Base-by-base conservation (phyloP, 148 eudicot species). In the Fagopyrum homotropicum region DNA sequence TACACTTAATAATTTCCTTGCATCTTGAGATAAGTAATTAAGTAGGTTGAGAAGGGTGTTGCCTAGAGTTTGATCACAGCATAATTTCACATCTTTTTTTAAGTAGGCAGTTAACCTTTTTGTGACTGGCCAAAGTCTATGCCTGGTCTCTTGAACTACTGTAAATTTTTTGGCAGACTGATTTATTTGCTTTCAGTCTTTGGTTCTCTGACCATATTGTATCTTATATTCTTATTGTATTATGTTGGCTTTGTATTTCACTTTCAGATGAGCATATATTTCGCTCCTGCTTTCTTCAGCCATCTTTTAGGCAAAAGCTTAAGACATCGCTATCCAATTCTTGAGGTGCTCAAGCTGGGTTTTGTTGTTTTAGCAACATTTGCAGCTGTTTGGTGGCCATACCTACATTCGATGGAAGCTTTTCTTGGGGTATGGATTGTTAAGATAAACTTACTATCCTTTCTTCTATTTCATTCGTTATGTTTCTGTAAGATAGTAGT, bases 201-300 rank as follows among this genome's bases (percentile, higher is more conserved):
- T 63, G 45, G 45, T 63, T 63, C 40, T 5, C 10, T 9, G 57
- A 9, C 30, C 59, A 4, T 59, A 6, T 79, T 51, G 2, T 4
- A 69, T 76, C 10, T 74, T 22, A 22, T 22, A 22, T 22, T 22
- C 26, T 22, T 48, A 7, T 44, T 45, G 26, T 19, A 49, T 15
- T 40, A 35, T 9, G 47, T 49, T 61, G 55, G 56, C 35, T 44
- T 69, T 66, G 70, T 51, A 49, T 15, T 69, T 81, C 63, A 9
- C 51, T 35, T 82, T 86, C 92, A 92, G 97, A 95, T 95, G 98
- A 90, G 97, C 84, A 90, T 93, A 76, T 95, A 95, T 84, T 90
- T 83, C 81, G 98, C 98, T 16, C 97, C 97, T 78, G 97, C 98
- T 44, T 92, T 92, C 84, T 92, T 95, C 82, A 83, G 88, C 84